Conservation (phyloP, 1,284 basidiomycete species). For the Cutaneotrichosporon curvatum region DNA sequence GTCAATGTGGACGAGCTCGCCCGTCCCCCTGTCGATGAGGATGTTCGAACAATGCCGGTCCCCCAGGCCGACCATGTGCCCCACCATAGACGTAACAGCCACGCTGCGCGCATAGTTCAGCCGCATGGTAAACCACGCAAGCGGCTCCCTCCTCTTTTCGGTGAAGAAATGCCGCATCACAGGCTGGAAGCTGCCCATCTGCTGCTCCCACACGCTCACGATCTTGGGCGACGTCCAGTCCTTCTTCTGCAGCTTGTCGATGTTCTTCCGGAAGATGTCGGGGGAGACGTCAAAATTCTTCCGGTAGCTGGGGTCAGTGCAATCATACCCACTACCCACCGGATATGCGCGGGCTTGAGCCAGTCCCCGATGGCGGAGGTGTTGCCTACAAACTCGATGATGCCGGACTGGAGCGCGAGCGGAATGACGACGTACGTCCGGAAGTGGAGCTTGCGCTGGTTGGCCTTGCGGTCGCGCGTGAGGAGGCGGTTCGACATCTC, state of each 20-base stretch:
- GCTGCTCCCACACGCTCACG: conserved; percentile 52
- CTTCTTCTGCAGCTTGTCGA: conserved; percentile 34
- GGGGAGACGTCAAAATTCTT: conserved; percentile 20
- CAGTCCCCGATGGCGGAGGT: conserved; percentile 63
- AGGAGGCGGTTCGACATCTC: conserved; percentile 79
- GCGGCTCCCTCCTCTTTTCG: conserved; percentile 76
- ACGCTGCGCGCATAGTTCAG: conserved; percentile 85
- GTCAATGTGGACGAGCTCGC: conserved; percentile 91
- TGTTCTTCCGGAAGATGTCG: conserved; percentile 21
- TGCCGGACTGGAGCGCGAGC: conserved; percentile 68
- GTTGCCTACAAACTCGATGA: conserved; percentile 85
- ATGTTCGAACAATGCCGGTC: conserved; percentile 93
- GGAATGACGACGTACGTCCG: conserved; percentile 86
- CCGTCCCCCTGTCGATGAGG: conserved; percentile 71
- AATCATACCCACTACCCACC: neutral
- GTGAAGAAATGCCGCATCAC: conserved; percentile 94
- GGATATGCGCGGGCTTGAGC: conserved; percentile 57
- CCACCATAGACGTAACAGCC: conserved; percentile 89
- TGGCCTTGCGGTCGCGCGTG: conserved; percentile 63
- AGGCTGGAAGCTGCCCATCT: conserved; percentile 62
- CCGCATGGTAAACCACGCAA: conserved; percentile 88
- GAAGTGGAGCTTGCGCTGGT: conserved; percentile 63
- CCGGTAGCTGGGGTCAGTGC: conserved; percentile 18
- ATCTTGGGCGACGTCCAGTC: conserved; percentile 38
- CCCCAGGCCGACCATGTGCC: conserved; percentile 84